phyloP scores from a whole-genome alignment of 1,284 basidiomycete species.

The Inonotus hispidus region DNA sequence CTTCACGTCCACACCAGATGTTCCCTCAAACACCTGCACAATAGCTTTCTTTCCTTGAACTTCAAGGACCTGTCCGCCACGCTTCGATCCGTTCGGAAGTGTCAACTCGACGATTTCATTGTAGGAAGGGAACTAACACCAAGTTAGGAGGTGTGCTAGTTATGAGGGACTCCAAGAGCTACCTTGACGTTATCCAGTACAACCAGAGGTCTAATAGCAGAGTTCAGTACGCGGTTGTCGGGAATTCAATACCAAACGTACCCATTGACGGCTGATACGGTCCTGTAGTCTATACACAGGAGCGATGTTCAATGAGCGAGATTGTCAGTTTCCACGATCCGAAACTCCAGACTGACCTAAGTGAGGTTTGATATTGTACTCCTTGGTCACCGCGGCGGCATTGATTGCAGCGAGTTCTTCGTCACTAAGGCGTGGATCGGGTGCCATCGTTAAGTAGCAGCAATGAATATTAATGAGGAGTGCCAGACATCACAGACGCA shows the following conservation, averaged over 20 bases:
- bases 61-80: conserved; percentile 97
- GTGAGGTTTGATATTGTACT: conserved; percentile 85
- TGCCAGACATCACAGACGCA: too few species aligned
- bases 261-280: conserved; percentile 97
- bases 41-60: conserved; percentile 99
- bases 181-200: conserved; percentile 99
- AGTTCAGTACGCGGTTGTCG: conserved; percentile 21
- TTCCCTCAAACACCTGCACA: conserved; percentile 99
- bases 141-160: conserved; percentile 13
- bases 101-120: conserved; percentile 98
- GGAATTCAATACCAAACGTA: conserved; percentile 34
- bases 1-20: conserved; percentile 95
- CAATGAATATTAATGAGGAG: background rate
- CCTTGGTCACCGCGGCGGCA: conserved; percentile 79
- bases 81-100: conserved; percentile 90
- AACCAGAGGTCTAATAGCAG: conserved; percentile 71
- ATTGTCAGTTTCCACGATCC: background rate
- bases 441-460: conserved; percentile 3
- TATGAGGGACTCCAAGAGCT: conserved; percentile 23
- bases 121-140: conserved; percentile 89
- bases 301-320: conserved; percentile 14
- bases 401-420: conserved; percentile 79
- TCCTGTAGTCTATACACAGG: conserved; percentile 78
- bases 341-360: conserved; percentile 52
- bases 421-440: conserved; percentile 55